phyloP scores from a whole-genome alignment of 192 early-diverging fungal genomes.

The Umbelopsis sp. region DNA sequence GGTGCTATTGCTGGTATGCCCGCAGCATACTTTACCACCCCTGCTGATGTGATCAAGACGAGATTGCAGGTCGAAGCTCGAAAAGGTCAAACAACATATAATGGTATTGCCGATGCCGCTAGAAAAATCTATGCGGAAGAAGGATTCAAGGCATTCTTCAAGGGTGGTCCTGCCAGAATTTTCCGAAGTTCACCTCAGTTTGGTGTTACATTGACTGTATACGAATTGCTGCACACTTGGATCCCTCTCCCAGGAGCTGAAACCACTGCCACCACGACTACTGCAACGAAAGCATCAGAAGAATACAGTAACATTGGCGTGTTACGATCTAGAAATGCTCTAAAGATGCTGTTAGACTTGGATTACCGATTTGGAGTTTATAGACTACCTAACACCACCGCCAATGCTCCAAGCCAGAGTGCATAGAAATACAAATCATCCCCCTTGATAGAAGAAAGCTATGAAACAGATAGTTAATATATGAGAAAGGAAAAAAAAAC shows the following conservation, averaged over 20 bases:
- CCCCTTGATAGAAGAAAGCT: not conserved
- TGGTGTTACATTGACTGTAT: slow-evolving; percentile 92
- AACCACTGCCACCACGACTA: slow-evolving; percentile 20
- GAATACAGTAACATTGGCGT: slow-evolving; percentile 38
- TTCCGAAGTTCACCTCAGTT: slow-evolving; percentile 95
- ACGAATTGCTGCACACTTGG: slow-evolving; percentile 82
- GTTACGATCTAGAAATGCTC: slow-evolving; percentile 53
- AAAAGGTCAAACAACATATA: slow-evolving; percentile 86
- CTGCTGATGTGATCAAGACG: slow-evolving; percentile 98
- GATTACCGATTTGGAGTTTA: slow-evolving; percentile 47
- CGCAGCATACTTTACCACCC: slow-evolving; percentile 96
- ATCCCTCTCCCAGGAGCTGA: slow-evolving; percentile 52
- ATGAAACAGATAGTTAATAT: not conserved
- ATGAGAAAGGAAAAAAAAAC: not conserved
- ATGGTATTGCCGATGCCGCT: slow-evolving; percentile 83
- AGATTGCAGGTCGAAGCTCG: slow-evolving; percentile 92
- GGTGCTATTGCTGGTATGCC: slow-evolving; percentile 97
- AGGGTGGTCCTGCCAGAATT: slow-evolving; percentile 93
- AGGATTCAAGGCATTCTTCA: slow-evolving; percentile 95
- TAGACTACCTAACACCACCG: slow-evolving; percentile 13
- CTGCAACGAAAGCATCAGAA: slow-evolving; percentile 13
- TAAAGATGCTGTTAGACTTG: slow-evolving; percentile 56
- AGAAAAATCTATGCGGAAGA: slow-evolving; percentile 88
- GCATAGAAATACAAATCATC: not conserved
- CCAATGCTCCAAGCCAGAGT: slow-evolving; percentile 4